phyloP scores from a whole-genome alignment of 345 rosid species.

The Pugionium cornutum region DNA sequence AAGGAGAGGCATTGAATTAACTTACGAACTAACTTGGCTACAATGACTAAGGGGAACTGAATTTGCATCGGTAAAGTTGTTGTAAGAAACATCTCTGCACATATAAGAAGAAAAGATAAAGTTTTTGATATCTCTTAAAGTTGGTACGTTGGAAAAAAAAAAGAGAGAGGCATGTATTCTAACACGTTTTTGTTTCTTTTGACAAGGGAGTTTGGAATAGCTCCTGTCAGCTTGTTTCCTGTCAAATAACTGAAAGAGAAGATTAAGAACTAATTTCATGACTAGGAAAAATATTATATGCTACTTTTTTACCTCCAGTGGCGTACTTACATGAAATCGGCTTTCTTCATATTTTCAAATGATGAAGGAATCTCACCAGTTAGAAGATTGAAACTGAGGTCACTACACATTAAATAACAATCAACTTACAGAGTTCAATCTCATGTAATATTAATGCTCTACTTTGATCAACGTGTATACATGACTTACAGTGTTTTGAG shows the following conservation, averaged over 20 bases:
- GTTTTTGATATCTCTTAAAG: slow-evolving; percentile 7
- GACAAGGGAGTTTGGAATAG: slow-evolving; percentile 58
- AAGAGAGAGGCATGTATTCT: slow-evolving; percentile 16
- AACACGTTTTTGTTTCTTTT: slow-evolving; percentile 72
- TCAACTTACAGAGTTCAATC: slow-evolving; percentile 2
- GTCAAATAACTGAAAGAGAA: slow-evolving; percentile 62
- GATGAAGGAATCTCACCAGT: slow-evolving; percentile 68
- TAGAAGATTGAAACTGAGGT: slow-evolving; percentile 76
- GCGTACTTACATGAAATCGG: slow-evolving; percentile 69
- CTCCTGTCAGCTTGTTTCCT: slow-evolving; percentile 67
- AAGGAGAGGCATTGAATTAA: slow-evolving; percentile 15
- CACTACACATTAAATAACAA: slow-evolving; percentile 52
- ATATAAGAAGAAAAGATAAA: slow-evolving; percentile 35
- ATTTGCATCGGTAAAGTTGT: slow-evolving; percentile 67
- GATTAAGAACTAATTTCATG: slow-evolving; percentile 9
- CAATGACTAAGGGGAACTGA: slow-evolving; percentile 55
- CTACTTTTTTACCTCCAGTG: neutral
- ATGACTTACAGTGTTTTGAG: slow-evolving; percentile 73
- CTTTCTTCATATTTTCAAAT: slow-evolving; percentile 50
- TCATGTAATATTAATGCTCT: slow-evolving; percentile 5
- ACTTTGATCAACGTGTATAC: neutral
- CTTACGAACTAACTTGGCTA: slow-evolving; percentile 69
- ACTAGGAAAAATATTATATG: neutral
- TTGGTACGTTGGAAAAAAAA: neutral
- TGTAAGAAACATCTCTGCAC: slow-evolving; percentile 73